These are phyloP conservation scores for Themeda triandra DNA, from an alignment of 176 grass and related monocot genomes.

Conservation along the genomic window DNA sequence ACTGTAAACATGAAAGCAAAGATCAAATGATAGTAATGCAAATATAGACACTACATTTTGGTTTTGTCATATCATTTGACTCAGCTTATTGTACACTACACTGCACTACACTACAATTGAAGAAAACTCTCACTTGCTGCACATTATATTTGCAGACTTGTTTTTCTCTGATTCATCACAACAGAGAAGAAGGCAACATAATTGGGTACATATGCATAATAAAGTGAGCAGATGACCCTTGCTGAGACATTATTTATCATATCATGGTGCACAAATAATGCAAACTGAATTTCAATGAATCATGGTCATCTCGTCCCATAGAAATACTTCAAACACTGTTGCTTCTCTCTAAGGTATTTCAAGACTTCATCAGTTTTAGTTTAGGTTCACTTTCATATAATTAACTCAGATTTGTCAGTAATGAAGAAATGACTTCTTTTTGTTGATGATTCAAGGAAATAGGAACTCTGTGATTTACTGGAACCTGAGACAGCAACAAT, in stretches of 20 bases:
- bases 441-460: too few species aligned
- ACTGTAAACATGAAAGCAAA: slow-evolving; percentile 14
- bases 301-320: too few species aligned
- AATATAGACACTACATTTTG: background rate
- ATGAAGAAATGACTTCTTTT: too few species aligned
- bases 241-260: background rate
- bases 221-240: background rate
- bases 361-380: too few species aligned
- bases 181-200: background rate
- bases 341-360: too few species aligned
- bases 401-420: too few species aligned
- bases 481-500: too few species aligned
- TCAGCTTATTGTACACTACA: background rate
- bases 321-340: too few species aligned
- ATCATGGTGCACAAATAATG: background rate
- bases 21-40: background rate
- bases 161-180: background rate
- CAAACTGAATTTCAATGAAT: background rate
- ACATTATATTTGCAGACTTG: background rate
- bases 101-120: background rate
- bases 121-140: background rate
- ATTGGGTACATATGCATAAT: background rate
- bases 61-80: background rate
- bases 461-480: too few species aligned
- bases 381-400: too few species aligned